Conservation (phyloP, 208 protist species). For the Crithidia thermophila region DNA sequence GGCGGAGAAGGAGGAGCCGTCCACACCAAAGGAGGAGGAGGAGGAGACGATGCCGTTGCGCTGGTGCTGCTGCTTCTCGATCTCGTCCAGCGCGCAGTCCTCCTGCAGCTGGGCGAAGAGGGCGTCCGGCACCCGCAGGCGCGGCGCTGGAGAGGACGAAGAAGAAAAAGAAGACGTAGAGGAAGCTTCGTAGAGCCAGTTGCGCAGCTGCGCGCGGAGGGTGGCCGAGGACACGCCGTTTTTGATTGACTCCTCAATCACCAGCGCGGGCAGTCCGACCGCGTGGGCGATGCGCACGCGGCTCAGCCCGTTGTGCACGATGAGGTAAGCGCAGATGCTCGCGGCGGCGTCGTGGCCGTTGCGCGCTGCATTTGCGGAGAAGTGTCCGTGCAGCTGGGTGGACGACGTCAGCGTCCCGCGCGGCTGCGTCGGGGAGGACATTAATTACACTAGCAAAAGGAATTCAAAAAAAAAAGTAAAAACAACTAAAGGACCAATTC, state of each 20-base stretch:
- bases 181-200: constrained; percentile 59
- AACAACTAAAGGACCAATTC: too few species aligned
- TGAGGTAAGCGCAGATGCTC: constrained; percentile 69
- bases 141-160: background rate
- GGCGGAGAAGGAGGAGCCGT: constrained; percentile 43
- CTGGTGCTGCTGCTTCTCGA: constrained; percentile 11
- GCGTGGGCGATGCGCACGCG: constrained; percentile 41
- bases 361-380: background rate
- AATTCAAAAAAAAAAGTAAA: background rate
- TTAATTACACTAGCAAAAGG: background rate
- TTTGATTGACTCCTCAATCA: constrained; percentile 79
- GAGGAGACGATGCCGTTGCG: constrained; percentile 1
- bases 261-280: constrained; percentile 63
- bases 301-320: constrained; percentile 49
- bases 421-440: background rate
- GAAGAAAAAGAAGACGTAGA: background rate
- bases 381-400: constrained; percentile 18
- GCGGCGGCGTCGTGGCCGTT: constrained; percentile 48
- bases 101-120: constrained; percentile 47
- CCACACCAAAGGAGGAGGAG: constrained; percentile 16
- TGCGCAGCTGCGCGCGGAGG: constrained; percentile 60
- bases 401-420: constrained; percentile 16
- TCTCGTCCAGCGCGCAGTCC: constrained; percentile 37
- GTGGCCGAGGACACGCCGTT: constrained; percentile 65
- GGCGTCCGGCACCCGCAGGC: constrained; percentile 35